Evolutionary conservation across 1,139 yeast genomes (phyloP), one percentile per base, ranked within the genome.

Genomic region (Kodamaea suecica): DNA sequence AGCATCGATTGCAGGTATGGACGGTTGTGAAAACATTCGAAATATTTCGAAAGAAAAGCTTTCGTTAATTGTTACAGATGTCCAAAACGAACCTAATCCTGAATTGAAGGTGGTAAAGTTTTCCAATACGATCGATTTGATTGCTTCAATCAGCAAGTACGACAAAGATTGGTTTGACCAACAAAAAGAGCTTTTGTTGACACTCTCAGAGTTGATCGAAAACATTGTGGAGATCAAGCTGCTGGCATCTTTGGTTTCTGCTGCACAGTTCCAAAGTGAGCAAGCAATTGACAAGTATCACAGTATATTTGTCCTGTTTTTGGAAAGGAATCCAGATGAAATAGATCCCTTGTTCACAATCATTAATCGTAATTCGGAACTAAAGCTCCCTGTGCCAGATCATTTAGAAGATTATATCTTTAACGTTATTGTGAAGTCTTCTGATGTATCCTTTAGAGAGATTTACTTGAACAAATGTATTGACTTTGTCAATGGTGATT

Each of bases 251-350:
- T 60, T 77, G 35, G 70, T 78, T 1, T 80, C 90, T 0, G 69
- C 83, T 1, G 63, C 79, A 15, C 86, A 79, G 41, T 74, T 87
- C 53, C 87, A 83, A 52, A 70, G 84, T n/a, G 84, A 76, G 35
- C 92, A 84, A 50, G 78, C 94, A 0, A 63, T 84, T 26, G 73
- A 71, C 16, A 80, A 73, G 33, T 66, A 85, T 27, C 94, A 84
- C 52, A 38, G 42, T 0, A 53, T 84, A 2, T 72, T 80, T 42
- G 74, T 83, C 3, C 47, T 53, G 1, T 79, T 60, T 47, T 59
- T 84, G 50, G 55, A 59, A 17, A 48, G 51, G n/a, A 57, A 61
- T 28, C 53, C 56, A 0, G 38, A 44, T 2, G 64, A 63, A 29
- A 36, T 48, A 10, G 69, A 63, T 23, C 39, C 65, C 23, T 62